Evolutionary conservation across 495 filamentous ascomycete genomes (phyloP).

Genomic region (Lentithecium fluviatile): DNA sequence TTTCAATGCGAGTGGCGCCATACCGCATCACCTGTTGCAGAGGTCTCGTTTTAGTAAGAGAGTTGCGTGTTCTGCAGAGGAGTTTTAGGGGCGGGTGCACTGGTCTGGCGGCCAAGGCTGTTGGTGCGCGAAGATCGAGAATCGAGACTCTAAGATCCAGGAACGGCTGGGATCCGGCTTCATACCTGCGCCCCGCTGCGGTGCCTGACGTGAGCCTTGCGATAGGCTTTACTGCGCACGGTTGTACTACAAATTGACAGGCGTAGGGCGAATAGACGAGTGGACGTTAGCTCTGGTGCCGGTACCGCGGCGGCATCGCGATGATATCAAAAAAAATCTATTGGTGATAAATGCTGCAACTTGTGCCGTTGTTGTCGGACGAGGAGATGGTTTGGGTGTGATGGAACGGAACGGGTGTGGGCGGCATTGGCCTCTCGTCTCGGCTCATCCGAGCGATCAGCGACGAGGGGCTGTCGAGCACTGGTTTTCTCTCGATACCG

Average conservation of each 20-base stretch:
- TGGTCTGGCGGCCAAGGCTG: neutral
- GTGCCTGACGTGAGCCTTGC: constrained; percentile 20
- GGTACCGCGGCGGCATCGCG: neutral
- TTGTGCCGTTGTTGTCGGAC: neutral
- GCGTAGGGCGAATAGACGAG: constrained; percentile 27
- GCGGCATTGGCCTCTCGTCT: constrained; percentile 10
- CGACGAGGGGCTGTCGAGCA: constrained; percentile 14
- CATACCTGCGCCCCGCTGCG: neutral
- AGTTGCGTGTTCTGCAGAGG: neutral
- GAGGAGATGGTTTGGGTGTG: neutral
- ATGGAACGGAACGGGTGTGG: neutral
- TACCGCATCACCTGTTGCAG: constrained; percentile 19
- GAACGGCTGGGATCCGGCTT: neutral
- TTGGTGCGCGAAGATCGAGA: neutral
- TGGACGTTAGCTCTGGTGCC: constrained; percentile 5
- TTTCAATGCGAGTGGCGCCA: constrained; percentile 31
- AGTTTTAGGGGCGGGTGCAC: neutral
- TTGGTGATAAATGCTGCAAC: neutral
- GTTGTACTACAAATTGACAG: constrained; percentile 5
- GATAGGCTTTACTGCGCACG: neutral
- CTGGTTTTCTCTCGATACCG: constrained; percentile 5
- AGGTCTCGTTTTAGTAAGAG: constrained; percentile 18
- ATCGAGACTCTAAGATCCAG: neutral
- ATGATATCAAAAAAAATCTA: neutral
- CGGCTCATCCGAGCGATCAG: constrained; percentile 17